phyloP scores from a whole-genome alignment of 1,139 yeast genomes.

The Geotrichum siamense region DNA sequence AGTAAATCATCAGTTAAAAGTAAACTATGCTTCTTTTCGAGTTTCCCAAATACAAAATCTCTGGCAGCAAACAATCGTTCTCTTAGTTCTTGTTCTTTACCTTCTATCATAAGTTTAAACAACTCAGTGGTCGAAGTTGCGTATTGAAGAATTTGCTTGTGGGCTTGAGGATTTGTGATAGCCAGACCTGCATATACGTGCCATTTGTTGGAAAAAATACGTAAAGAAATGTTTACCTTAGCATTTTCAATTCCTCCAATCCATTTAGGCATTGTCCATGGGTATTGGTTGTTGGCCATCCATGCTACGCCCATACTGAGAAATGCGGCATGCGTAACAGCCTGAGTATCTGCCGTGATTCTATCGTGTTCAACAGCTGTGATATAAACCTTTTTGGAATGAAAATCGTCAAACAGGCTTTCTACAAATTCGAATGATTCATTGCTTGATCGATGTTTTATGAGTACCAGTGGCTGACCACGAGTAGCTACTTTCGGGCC shows the following conservation, averaged over 20 bases:
- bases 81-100: conserved; percentile 50
- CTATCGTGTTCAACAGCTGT: conserved; percentile 83
- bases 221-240: conserved; percentile 80
- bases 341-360: conserved; percentile 97
- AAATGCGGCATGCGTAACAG: conserved; percentile 97
- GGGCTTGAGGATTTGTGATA: conserved; percentile 91
- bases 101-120: conserved; percentile 74
- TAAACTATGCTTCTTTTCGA: conserved; percentile 47
- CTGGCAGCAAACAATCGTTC: conserved; percentile 60
- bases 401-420: conserved; percentile 57
- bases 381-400: conserved; percentile 70
- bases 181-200: conserved; percentile 98
- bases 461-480: conserved; percentile 88
- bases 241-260: conserved; percentile 94
- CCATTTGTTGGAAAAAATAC: conserved; percentile 92
- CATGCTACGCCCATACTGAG: conserved; percentile 96
- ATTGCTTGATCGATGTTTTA: conserved; percentile 61
- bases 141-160: conserved; percentile 81
- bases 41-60: conserved; percentile 65
- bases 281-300: conserved; percentile 75
- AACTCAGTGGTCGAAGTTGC: conserved; percentile 78
- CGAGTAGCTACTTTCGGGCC: conserved; percentile 86
- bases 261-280: conserved; percentile 88
- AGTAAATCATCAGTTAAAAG: conserved; percentile 73
- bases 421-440: conserved; percentile 56